phyloP scores from a whole-genome alignment of 331 rosid genomes.

The Stylosanthes scabra region DNA sequence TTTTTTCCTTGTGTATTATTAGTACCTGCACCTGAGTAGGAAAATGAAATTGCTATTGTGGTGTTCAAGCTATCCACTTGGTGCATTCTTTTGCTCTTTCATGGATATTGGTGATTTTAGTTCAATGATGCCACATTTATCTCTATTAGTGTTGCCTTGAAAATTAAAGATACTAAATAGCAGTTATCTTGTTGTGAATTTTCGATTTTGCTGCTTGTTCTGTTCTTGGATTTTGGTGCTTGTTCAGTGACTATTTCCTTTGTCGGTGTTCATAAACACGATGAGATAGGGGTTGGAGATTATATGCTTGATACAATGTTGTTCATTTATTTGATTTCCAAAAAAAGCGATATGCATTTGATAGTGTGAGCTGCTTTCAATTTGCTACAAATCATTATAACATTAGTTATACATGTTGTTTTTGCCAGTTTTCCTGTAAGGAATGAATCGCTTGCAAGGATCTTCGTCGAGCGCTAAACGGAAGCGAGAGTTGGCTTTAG shows the following conservation, averaged over 20 bases:
- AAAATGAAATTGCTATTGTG: neutral
- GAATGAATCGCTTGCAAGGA: slow-evolving; percentile 53
- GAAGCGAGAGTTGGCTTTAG: slow-evolving; percentile 49
- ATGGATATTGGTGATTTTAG: neutral
- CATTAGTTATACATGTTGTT: neutral
- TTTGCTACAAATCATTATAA: neutral
- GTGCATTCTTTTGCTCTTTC: neutral
- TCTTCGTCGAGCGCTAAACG: slow-evolving; percentile 39
- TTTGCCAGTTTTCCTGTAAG: slow-evolving; percentile 34
- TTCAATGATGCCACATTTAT: neutral
- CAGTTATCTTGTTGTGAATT: neutral
- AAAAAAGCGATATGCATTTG: neutral
- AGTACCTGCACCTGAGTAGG: neutral
- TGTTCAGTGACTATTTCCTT: neutral
- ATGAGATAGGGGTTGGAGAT: slow-evolving; percentile 16
- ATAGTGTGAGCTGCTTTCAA: neutral
- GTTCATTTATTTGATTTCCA: slow-evolving; percentile 5
- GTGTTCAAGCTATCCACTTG: neutral
- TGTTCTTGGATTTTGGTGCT: neutral
- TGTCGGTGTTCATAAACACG: neutral
- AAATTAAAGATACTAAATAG: neutral
- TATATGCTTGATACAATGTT: neutral
- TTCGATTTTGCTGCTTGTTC: slow-evolving; percentile 1
- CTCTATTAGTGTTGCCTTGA: neutral
- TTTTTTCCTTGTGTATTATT: neutral